Evolutionary conservation across 1,139 yeast species (phyloP), one percentile per base, ranked within the genome.

Genomic region (Saccharomyces uvarum): DNA sequence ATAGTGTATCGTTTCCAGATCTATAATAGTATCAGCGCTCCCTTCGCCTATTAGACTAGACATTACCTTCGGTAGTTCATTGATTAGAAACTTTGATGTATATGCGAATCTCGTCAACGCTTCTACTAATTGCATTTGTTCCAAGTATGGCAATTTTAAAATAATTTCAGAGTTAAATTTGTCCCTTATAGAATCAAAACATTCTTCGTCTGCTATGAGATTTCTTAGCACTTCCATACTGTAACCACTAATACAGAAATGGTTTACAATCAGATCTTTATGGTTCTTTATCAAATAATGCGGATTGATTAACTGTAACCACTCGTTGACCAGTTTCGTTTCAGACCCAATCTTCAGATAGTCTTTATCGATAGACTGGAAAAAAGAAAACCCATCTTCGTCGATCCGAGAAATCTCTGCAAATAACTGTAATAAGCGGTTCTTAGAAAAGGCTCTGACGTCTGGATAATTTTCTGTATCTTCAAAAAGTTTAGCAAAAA

Each of bases 301-400:
- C 14, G 76, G 75, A 42, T 71, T 66, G 27, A 71, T 56, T 19
- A 62, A 63, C 0, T 73, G 61, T n/a, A 71, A 50, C 38, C 70
- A 63, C 8, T 64, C 66, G 0, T 53, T 42, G 2, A 61, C 33
- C 33, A 63, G 52, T 21, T 57, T 54, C 51, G 64, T 65, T 2
- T 56, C 55, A 2, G 55, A 47, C 1, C 59, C 48, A 1, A 72
- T 52, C 1, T 61, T 52, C 13, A 71, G 44, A 54, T 61, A 67
- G n/a, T 57, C 33, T 0, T 49, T 38, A 48, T 72, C 74, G 2
- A 73, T 48, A 2, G 49, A 41, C 1, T 47, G 16, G 44, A 69
- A 70, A 2, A 56, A 13, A 1, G 44, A 19, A 38, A 14, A 38
- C 19, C 56, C 56, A 2, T 57, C 57, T 44, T 63, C 65, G 2